These are phyloP conservation scores for Gynochthodes officinalis DNA, from an alignment of 257 asterid genomes.

Conservation along the genomic window DNA sequence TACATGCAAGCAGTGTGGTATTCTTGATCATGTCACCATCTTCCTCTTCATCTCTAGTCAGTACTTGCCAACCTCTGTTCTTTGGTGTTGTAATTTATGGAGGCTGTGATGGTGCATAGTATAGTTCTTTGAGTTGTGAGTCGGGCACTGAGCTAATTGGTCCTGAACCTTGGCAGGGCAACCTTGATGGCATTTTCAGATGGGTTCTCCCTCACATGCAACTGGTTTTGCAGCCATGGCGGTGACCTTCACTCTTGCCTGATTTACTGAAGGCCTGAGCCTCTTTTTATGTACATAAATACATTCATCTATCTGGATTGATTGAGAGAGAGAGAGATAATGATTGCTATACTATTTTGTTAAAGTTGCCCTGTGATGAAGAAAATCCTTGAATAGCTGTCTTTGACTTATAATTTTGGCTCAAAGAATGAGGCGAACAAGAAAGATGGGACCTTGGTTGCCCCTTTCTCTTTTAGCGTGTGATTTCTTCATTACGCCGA, in stretches of 20 bases:
- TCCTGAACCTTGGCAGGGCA: constrained; percentile 28
- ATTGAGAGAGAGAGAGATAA: too few relatives aligned
- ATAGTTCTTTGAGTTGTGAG: not conserved
- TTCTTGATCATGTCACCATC: too few relatives aligned
- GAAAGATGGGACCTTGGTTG: constrained; percentile 7
- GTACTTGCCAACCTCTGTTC: too few relatives aligned
- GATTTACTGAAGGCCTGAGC: constrained; percentile 20
- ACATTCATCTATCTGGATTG: too few relatives aligned
- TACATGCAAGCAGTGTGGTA: too few relatives aligned
- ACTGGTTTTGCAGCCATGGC: constrained; percentile 35
- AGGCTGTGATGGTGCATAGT: constrained; percentile 30
- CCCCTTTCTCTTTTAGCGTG: not conserved
- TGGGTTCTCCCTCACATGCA: not conserved
- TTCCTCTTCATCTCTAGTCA: too few relatives aligned
- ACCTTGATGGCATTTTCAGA: not conserved
- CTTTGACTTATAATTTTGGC: too few relatives aligned
- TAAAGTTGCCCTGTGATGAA: too few relatives aligned
- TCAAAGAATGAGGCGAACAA: not conserved
- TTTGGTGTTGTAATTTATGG: too few relatives aligned
- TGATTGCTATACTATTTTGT: too few relatives aligned
- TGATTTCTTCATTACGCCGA: not conserved
- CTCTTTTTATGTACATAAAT: too few relatives aligned
- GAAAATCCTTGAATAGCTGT: not conserved
- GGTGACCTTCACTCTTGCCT: not conserved
- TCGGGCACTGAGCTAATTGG: constrained; percentile 1